A percentile compares a stretch with the other conserved stretches of the same genome.
Conservation (phyloP, 2,329 filamentous ascomycete genomes). For the Venturia aucupariae region DNA sequence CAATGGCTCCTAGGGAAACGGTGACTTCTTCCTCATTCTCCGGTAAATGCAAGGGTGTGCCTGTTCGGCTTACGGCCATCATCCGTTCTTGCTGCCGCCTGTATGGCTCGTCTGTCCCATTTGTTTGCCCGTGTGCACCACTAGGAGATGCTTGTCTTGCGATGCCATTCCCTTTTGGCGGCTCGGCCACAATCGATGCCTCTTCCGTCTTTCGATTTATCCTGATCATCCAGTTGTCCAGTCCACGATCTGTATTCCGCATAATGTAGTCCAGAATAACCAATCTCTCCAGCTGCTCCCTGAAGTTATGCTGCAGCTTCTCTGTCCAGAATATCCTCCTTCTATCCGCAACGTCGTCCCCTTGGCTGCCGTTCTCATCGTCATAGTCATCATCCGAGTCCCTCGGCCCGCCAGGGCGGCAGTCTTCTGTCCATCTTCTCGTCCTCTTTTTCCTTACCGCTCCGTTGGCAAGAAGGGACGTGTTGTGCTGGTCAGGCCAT, state of each 20-base stretch:
- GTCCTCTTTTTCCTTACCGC: conserved; percentile 59
- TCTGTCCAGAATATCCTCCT: conserved; percentile 76
- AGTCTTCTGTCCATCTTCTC: conserved; percentile 66
- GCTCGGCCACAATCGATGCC: conserved; percentile 79
- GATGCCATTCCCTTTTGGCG: conserved; percentile 53
- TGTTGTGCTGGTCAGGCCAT: conserved; percentile 81
- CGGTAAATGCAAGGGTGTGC: conserved; percentile 34
- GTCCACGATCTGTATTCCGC: conserved; percentile 91
- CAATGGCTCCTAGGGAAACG: conserved; percentile 82
- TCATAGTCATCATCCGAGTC: conserved; percentile 53
- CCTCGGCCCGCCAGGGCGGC: conserved; percentile 55
- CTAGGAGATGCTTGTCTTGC: conserved; percentile 14
- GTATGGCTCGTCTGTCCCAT: conserved; percentile 53
- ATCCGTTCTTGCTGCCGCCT: conserved; percentile 69
- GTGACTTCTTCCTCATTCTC: conserved; percentile 41
- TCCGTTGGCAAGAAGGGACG: conserved; percentile 47
- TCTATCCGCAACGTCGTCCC: conserved; percentile 25
- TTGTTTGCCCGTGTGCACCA: conserved; percentile 36
- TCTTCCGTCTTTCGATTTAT: conserved; percentile 77
- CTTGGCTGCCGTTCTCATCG: conserved; percentile 28
- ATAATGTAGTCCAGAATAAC: conserved; percentile 98
- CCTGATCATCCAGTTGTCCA: conserved; percentile 99
- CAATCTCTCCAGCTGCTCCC: conserved; percentile 91
- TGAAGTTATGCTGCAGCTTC: conserved; percentile 76
- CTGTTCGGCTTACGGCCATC: conserved; percentile 56